A percentile compares a stretch with the other conserved stretches of the same genome.
These are phyloP conservation scores for Saccharomyces hybrid DNA, from an alignment of 1,139 yeast genomes.

Conservation along the genomic window DNA sequence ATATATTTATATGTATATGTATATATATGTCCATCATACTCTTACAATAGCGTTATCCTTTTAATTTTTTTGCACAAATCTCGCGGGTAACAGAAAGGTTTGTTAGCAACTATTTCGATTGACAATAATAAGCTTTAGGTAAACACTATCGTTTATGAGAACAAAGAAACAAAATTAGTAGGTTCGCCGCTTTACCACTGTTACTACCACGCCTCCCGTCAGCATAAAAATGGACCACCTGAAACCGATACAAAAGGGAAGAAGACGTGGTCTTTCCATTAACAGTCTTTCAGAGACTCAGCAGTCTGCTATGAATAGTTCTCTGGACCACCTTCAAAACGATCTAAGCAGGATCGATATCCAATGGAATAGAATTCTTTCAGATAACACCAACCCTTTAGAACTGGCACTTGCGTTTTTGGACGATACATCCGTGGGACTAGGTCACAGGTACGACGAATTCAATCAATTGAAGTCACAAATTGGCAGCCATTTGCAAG, in stretches of 20 bases:
- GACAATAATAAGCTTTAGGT: no score
- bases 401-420: constrained; percentile 75
- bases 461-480: constrained; percentile 47
- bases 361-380: constrained; percentile 36
- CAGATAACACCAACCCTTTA: constrained; percentile 60
- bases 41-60: no score
- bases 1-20: no score
- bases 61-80: no score
- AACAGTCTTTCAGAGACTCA: constrained; percentile 25
- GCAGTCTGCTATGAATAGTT: constrained; percentile 25
- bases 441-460: constrained; percentile 61
- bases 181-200: background rate
- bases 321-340: constrained; percentile 25
- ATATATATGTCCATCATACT: no score
- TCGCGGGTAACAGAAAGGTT: no score
- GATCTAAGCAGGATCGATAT: constrained; percentile 28
- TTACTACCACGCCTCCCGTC: background rate
- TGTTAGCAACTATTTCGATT: no score
- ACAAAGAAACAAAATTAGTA: background rate
- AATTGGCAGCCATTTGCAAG: constrained; percentile 52
- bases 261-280: constrained; percentile 27
- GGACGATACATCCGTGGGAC: constrained; percentile 83
- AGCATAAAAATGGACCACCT: constrained; percentile 16
- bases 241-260: constrained; percentile 12
- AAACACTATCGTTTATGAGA: no score